phyloP scores from a whole-genome alignment of 192 early-diverging fungal genomes.

The Phlyctochytrium arcticum region DNA sequence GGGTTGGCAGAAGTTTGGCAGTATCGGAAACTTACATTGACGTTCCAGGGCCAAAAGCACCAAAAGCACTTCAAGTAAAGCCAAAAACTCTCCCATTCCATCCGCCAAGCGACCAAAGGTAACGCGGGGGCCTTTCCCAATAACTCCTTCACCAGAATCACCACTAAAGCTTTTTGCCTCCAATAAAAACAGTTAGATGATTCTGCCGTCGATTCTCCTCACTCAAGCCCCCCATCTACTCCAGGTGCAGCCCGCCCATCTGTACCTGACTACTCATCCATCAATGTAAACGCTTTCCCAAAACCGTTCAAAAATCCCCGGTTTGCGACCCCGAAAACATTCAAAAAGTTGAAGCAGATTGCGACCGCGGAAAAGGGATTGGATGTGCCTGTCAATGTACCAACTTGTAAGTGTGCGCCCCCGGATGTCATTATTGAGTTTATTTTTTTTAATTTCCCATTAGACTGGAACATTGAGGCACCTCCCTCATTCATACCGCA shows the following conservation, averaged over 20 bases:
- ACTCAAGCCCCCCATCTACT: neutral
- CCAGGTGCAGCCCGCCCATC: neutral
- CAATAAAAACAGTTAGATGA: neutral
- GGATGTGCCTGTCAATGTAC: slow-evolving; percentile 55
- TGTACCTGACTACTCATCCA: neutral
- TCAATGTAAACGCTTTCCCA: neutral
- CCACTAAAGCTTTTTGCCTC: no score
- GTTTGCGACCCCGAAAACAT: slow-evolving; percentile 63
- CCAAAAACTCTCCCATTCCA: neutral
- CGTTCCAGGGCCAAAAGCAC: neutral
- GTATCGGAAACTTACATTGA: no score
- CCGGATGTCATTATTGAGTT: neutral
- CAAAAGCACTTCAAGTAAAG: neutral
- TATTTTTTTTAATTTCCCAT: neutral
- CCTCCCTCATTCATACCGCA: slow-evolving; percentile 76
- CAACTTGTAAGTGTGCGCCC: slow-evolving; percentile 50
- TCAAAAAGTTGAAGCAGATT: slow-evolving; percentile 80
- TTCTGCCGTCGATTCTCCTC: neutral
- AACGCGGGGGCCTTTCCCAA: no score
- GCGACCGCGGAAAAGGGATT: slow-evolving; percentile 55
- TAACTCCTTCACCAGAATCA: no score
- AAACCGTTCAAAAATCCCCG: slow-evolving; percentile 74
- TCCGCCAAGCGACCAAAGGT: neutral
- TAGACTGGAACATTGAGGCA: slow-evolving; percentile 79
- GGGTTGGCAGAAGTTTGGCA: no score